Percentiles rank a stretch among this genome's conserved stretches.
These are phyloP conservation scores for Plasmopara halstedii DNA, from an alignment of 352 stramenopile species.

Conservation along the genomic window DNA sequence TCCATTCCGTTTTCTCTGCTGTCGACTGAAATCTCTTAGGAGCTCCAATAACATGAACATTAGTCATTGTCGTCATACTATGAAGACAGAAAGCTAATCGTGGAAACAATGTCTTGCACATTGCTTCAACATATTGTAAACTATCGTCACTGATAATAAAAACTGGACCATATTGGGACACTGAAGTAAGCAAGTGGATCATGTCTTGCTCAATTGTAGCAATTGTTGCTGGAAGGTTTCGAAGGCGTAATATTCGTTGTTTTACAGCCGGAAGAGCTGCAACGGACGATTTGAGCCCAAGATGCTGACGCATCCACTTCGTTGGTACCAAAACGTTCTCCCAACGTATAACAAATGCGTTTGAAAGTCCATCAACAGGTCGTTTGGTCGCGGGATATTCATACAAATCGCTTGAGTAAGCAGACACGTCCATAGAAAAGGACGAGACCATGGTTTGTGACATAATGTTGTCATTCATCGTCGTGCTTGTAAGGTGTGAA, in stretches of 20 bases:
- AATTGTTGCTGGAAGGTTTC: slow-evolving; percentile 40
- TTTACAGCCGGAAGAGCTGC: slow-evolving; percentile 40
- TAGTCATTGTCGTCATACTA: slow-evolving; percentile 39
- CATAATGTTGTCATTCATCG: slow-evolving; percentile 22
- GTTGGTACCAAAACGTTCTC: slow-evolving; percentile 55
- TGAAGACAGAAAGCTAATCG: slow-evolving; percentile 50
- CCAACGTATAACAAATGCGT: slow-evolving; percentile 61
- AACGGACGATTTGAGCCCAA: slow-evolving; percentile 34
- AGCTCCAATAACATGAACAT: slow-evolving; percentile 52
- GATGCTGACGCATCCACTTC: slow-evolving; percentile 55
- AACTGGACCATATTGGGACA: slow-evolving; percentile 41
- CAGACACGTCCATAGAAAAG: slow-evolving; percentile 54
- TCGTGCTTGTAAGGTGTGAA: neutral
- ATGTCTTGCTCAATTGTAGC: slow-evolving; percentile 51
- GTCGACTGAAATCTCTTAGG: slow-evolving; percentile 45
- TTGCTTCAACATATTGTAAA: slow-evolving; percentile 48
- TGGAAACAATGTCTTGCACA: slow-evolving; percentile 57
- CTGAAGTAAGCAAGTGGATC: slow-evolving; percentile 39
- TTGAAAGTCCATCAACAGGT: slow-evolving; percentile 20
- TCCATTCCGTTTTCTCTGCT: slow-evolving; percentile 44
- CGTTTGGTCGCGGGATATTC: slow-evolving; percentile 34
- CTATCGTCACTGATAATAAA: slow-evolving; percentile 65
- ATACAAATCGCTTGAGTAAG: slow-evolving; percentile 49
- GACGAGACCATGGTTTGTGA: slow-evolving; percentile 47
- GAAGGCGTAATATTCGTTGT: slow-evolving; percentile 33